Evolutionary conservation across 2,329 filamentous ascomycete genomes (phyloP), one percentile per base, ranked within the genome.

Genomic region (Fonsecaea multimorphosa): DNA sequence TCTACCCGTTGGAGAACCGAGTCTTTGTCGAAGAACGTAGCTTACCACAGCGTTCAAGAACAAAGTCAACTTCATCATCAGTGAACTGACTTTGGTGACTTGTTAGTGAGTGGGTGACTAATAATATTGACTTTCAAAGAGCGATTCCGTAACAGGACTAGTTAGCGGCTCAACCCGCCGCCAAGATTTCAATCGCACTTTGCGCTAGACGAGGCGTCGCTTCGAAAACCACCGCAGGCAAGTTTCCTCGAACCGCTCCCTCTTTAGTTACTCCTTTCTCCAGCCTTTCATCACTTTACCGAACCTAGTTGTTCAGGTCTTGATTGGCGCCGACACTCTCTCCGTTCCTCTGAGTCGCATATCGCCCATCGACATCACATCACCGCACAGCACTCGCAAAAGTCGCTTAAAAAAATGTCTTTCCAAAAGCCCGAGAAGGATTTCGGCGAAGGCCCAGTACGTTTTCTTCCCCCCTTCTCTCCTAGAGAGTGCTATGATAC

Each of bases 381-480:
- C 68, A 69, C 61, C 71, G 75, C 72, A 4, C 67, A 31, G 29
- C 74, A 74, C 75, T 61, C 68, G 16, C n/a, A 38, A 68, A 75
- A 83, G 14, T 1, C 14, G 1, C 38, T n/a, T n/a, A n/a, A n/a
- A n/a, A 90, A 83, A 73, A 96, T 96, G 92, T 95, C 92, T 84
- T 95, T 91, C 89, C 87, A 96, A 84, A 96, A 97, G 89, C 85
- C 86, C 79, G 93, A 97, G 83, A 97, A 97, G 89, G 90, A 93
- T 78, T 91, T 92, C 83, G 68, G 87, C 85, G 93, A 97, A 81
- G 89, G 89, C 82, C 92, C 92, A 80, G 88, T 91, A 86, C 74
- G 87, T 87, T 71, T 40, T 55, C 49, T 52, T 60, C 22, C 29
- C 29, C 29, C 29, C 29, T 31, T 31, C 29, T 31, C 29, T 31